Base-by-base conservation (phyloP, 129 eudicot species). In the Centaurea solstitialis region DNA sequence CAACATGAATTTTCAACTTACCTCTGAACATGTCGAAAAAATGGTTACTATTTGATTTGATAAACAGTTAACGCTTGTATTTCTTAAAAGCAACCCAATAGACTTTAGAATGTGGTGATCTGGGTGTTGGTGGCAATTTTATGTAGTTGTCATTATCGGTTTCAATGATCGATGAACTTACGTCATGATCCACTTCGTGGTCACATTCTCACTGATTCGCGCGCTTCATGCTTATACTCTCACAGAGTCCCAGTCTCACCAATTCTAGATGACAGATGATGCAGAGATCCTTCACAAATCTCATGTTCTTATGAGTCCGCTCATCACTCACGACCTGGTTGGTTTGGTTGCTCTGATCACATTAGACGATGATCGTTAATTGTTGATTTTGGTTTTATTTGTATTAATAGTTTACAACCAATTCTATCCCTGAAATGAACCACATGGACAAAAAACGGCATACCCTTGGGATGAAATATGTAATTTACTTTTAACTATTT, bases 131-230 rank as follows among this genome's bases (percentile, higher is more conserved):
- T 3, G 82, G 59, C 70, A 61, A 68, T 70, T 82, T 70, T 61
- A 68, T 35, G 83, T 72, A 66, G 72, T 76, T 45, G 5, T 61
- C 20, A 0, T 64, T 68, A 0, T 73, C 79, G 10, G 73, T 17
- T 47, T 68, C 68, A 37, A 47, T 22, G 41, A 79, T 78, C 15
- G 73, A 18, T 4, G 88, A 84, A 17, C 88, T 72, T 20, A 84
- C 23, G 9, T 17, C 23, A 57, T 13, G 2, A 17, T 15, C 6
- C 62, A 53, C 21, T 53, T 53, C 62, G 17, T 53, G 62, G 21
- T 53, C 20, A 50, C 62, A 0, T 15, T 15, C 62, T 53, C 7
- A 15, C 0, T 8, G 2, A 53, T 15, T 17, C 62, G n/a, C n/a
- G n/a, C n/a, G 5, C 62, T 53, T 53, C 21, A 53, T 0, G 62